A percentile compares a stretch with the other conserved stretches of the same genome.
Conservation (phyloP, 306 rosid species). For the Cicer cuneatum region DNA sequence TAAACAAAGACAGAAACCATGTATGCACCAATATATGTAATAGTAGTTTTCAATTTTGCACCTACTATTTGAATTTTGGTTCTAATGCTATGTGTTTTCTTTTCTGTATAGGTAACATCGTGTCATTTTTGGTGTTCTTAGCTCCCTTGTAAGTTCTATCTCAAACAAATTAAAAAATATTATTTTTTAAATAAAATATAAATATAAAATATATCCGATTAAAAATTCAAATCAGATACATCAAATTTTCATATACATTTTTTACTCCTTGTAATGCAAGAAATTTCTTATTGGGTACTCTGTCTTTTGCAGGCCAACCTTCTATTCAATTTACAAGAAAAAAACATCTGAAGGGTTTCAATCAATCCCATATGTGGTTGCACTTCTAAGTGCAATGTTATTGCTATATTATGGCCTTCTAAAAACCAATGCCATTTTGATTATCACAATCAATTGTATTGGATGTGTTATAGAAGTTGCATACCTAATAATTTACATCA, state of each 20-base stretch:
- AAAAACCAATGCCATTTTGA: slow-evolving; percentile 60
- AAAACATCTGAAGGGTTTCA: slow-evolving; percentile 71
- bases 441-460: slow-evolving; percentile 63
- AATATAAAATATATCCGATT: too few relatives aligned
- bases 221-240: too few relatives aligned
- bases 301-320: slow-evolving; percentile 61
- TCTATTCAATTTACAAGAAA: slow-evolving; percentile 65
- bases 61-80: neutral
- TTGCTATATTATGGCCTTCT: slow-evolving; percentile 66
- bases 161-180: slow-evolving; percentile 9
- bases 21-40: too few relatives aligned
- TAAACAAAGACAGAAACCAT: too few relatives aligned
- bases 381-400: slow-evolving; percentile 67
- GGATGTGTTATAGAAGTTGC: slow-evolving; percentile 60
- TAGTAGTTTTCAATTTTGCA: neutral
- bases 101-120: slow-evolving; percentile 60
- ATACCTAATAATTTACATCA: slow-evolving; percentile 52
- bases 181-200: too few relatives aligned
- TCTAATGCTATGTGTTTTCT: slow-evolving; percentile 28
- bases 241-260: too few relatives aligned
- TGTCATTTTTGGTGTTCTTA: slow-evolving; percentile 72
- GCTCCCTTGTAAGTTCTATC: slow-evolving; percentile 69
- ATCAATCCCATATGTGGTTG: slow-evolving; percentile 69
- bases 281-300: neutral
- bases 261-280: neutral